Evolutionary conservation across 2,329 filamentous ascomycete species (phyloP).

Genomic region (Daldinia sp.): DNA sequence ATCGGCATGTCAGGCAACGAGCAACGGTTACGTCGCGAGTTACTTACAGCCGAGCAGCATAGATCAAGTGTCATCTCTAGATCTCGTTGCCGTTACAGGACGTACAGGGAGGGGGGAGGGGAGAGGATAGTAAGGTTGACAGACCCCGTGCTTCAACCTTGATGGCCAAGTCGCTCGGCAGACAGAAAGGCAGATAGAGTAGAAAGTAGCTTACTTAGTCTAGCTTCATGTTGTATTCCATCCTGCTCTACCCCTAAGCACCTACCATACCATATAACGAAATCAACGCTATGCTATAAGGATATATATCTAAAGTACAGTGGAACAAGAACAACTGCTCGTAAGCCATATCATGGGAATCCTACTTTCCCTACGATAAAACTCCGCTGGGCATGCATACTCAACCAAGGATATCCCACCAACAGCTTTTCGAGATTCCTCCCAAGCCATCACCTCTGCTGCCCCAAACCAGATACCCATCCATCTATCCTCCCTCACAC

Average conservation of each 20-base stretch:
- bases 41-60: neutral
- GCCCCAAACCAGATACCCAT: neutral
- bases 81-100: neutral
- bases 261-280: neutral
- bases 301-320: neutral
- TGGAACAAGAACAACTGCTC: neutral
- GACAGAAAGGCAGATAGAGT: neutral
- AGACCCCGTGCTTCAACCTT: conserved; percentile 11
- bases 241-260: neutral
- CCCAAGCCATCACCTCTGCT: neutral
- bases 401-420: neutral
- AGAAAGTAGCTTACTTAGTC: neutral
- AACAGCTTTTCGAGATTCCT: neutral
- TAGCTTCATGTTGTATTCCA: neutral
- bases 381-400: neutral
- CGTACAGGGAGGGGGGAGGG: neutral
- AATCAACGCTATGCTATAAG: neutral
- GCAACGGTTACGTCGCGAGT: neutral
- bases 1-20: neutral
- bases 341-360: neutral
- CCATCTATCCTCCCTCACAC: no score
- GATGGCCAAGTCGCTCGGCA: conserved; percentile 18
- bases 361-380: neutral
- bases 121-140: neutral
- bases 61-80: neutral